Base-by-base conservation (phyloP, 805 yeast genomes). In the Nadsonia fulvescens region DNA sequence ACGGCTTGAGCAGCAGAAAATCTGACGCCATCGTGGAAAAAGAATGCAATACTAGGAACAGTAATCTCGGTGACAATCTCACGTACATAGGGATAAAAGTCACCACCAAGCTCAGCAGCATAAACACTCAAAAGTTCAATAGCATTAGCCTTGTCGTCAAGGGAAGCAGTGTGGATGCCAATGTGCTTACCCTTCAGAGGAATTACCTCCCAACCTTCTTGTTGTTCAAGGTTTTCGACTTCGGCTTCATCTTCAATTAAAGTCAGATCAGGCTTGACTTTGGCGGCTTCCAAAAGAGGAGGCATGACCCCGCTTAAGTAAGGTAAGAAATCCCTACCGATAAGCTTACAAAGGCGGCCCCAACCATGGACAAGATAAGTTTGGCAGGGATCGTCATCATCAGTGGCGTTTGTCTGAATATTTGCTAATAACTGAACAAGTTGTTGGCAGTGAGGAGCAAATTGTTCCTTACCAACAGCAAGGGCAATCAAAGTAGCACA, bases 181-280 rank as follows among this genome's bases (percentile, higher is more conserved):
- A 89, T 69, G 43, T 79, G 83, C 49, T 81, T 83, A 28, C 96
- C 98, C 15, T 79, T 70, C 23, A 83, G 57, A 38, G 81, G 81
- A 29, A 89, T 71, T 23, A 89, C 89, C 43, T 89, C 96, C 89
- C 94, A 89, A 34, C 82, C 94, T 28, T 82, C 91, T 40, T 79
- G 77, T 42, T 70, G 72, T 39, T 70, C 75, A 36, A 68, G 68
- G 37, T 77, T 78, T 25, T 77, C 89, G 15, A 70, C 64, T 30
- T 91, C 92, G 32, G 74, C 83, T 37, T 83, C 93, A 32, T 68
- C 74, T 39, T 86, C 96, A 28, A 89, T 65, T 23, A 89, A 55
- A 20, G 86, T 73, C 31, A 86, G 70, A 46, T 82, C 94, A 42
- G 86, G 94, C 12, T 81, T 65, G 8, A 89, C 83, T 44, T 71